Percentiles rank a stretch among this genome's conserved stretches.
Conservation (phyloP, 495 filamentous ascomycete species). For the Copromyces sp. region DNA sequence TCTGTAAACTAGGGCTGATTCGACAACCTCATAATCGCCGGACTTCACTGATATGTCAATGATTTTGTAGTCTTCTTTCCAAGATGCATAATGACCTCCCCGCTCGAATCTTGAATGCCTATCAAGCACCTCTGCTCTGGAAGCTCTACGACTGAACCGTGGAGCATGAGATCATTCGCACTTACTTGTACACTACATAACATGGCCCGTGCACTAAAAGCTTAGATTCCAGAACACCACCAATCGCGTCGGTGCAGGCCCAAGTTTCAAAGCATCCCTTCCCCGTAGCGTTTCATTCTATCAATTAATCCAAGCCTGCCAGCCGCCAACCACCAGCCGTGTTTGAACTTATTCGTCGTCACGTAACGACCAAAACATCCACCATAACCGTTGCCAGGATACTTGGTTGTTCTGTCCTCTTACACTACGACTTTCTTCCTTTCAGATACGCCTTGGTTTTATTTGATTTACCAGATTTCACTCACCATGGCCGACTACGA, state of each 20-base stretch:
- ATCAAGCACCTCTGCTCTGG: neutral
- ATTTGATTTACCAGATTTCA: neutral
- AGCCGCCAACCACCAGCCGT: neutral
- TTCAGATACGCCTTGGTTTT: neutral
- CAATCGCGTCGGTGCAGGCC: neutral
- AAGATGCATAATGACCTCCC: neutral
- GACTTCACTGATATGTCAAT: neutral
- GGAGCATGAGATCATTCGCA: neutral
- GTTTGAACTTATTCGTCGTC: neutral
- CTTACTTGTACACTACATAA: neutral
- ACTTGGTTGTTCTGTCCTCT: neutral
- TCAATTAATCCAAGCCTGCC: neutral
- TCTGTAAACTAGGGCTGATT: neutral
- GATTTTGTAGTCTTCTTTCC: neutral
- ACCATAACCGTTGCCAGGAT: neutral
- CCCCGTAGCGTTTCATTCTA: neutral
- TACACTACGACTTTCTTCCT: neutral
- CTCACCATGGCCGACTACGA: slow-evolving; percentile 64
- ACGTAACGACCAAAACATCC: neutral
- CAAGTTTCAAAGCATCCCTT: neutral
- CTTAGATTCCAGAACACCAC: neutral
- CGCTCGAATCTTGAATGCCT: neutral
- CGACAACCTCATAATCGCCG: neutral
- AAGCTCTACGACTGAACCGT: neutral
- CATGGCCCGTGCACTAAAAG: neutral